Evolutionary conservation across 306 rosid genomes (phyloP), one percentile per base, ranked within the genome.

Genomic region (Sicyos edulis): DNA sequence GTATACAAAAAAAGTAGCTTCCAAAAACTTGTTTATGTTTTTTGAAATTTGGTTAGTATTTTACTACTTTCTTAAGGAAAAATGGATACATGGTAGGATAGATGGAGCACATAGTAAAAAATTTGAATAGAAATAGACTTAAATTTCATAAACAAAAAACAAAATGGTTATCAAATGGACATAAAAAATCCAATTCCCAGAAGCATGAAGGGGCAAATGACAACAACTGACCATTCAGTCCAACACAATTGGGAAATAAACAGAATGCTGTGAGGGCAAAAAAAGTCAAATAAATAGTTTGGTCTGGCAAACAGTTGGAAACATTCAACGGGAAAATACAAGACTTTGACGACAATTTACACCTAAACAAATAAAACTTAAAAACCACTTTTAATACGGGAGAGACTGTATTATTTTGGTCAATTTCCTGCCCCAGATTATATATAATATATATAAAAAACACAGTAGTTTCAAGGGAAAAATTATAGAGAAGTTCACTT

Each of bases 401-500:
- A 32, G 54, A 64, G 53, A 68, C 58, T 50, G n/a, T 50, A 50
- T 68, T 68, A 68, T 50, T 68, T 54, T 14, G 50, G 42, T 68
- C 73, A 49, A 22, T 53, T 86, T 74, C 90, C 81, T 54, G 85
- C 78, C 78, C 54, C 53, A 77, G 73, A 77, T 51, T 3, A 82
- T 6, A 40, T 37, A 37, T 4, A 37, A 37, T 37, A 40, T 26
- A 26, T 26, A 40, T 3, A 40, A 6, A 57, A 82, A 64, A 34
- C 82, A 58, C 24, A 74, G 65, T 73, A 73, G 65, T 73, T 75
- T 6, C 44, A 53, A 67, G 64, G 62, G 77, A 51, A 69, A 42
- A 22, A 74, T 70, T 21, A 16, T 81, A 58, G 76, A 59, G 72
- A 62, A 68, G 44, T 81, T 93, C 95, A 93, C 92, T 91, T 91